These are phyloP conservation scores for Orychophragmus violaceus DNA, from an alignment of 345 rosid genomes.

Conservation along the genomic window DNA sequence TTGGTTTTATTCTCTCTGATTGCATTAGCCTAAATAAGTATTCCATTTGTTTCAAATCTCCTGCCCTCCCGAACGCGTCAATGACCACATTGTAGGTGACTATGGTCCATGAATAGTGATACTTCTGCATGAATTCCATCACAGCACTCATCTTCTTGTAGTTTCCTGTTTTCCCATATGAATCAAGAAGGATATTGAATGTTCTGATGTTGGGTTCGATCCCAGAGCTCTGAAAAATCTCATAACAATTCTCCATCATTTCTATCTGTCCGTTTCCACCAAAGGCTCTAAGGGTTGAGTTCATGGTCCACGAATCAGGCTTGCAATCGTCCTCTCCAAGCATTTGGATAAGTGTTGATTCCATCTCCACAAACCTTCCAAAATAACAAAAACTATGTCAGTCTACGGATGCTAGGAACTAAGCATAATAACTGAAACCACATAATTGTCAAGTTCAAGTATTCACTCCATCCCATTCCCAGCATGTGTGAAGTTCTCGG, in stretches of 20 bases:
- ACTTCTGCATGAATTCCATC: conserved; percentile 91
- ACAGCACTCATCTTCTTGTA: conserved; percentile 87
- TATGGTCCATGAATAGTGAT: conserved; percentile 86
- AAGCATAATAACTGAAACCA: conserved; percentile 11
- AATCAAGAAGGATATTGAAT: conserved; percentile 81
- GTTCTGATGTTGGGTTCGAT: conserved; percentile 82
- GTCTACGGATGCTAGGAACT: background rate
- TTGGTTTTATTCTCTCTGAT: conserved; percentile 74
- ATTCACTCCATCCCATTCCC: background rate
- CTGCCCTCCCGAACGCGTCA: conserved; percentile 85
- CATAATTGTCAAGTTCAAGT: conserved; percentile 16
- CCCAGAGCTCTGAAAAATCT: conserved; percentile 88
- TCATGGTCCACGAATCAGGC: conserved; percentile 96
- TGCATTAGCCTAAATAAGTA: conserved; percentile 76
- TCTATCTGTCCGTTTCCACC: conserved; percentile 74
- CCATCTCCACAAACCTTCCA: conserved; percentile 87
- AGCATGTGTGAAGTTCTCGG: background rate
- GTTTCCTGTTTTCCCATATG: conserved; percentile 68
- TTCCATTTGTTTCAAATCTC: conserved; percentile 86
- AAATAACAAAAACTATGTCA: background rate
- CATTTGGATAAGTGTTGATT: conserved; percentile 71
- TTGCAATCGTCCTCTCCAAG: conserved; percentile 54
- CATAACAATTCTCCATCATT: conserved; percentile 89
- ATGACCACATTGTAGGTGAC: conserved; percentile 90
- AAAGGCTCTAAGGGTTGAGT: conserved; percentile 84